Evolutionary conservation across 345 rosid genomes (phyloP), one percentile per base, ranked within the genome.

Genomic region (Nephelium lappaceum): DNA sequence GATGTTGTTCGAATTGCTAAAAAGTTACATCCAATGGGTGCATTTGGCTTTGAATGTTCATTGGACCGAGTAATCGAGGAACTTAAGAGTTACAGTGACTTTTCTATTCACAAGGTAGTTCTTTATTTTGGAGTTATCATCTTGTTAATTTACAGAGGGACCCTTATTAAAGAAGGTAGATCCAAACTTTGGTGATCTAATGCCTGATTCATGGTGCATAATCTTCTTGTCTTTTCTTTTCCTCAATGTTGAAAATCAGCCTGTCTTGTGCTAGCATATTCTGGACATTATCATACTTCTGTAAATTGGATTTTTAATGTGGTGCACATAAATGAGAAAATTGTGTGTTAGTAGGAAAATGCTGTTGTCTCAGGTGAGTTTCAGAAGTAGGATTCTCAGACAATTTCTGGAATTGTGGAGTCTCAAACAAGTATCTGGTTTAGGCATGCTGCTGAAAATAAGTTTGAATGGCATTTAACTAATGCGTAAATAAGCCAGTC

Each of bases 31-130:
- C 98, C 97, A 10, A 76, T 85, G 16, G 98, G 98, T 75, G 98
- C 91, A 60, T 94, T 94, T 85, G 98, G 97, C 77, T 94, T 83
- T 64, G 93, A 96, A 77, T 93, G 99, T 82, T 88, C 97, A 55
- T 82, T 93, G 86, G 97, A 88, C 73, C 86, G 96, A 86, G 97
- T 93, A 65, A 87, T 96, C 19, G 94, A 89, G 24, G 97, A 94
- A 84, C 81, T 96, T 10, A 94, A 91, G 87, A 85, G 89, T 85
- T 94, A 89, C 80, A 94, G 85, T 60, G 99, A 96, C 79, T 96
- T 89, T 81, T 86, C 95, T 70, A 91, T 96, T 83, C 99, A 96
- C 84, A 93, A 71, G 99, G 99, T 94, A 89, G 76, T 71, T 73
- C 75, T 69, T 76, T 43, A 70, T 77, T 39, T 8, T 6, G 16